Evolutionary conservation across 208 protist species (phyloP), one percentile per base, ranked within the genome.

Genomic region (Acanthamoeba polyphaga): DNA sequence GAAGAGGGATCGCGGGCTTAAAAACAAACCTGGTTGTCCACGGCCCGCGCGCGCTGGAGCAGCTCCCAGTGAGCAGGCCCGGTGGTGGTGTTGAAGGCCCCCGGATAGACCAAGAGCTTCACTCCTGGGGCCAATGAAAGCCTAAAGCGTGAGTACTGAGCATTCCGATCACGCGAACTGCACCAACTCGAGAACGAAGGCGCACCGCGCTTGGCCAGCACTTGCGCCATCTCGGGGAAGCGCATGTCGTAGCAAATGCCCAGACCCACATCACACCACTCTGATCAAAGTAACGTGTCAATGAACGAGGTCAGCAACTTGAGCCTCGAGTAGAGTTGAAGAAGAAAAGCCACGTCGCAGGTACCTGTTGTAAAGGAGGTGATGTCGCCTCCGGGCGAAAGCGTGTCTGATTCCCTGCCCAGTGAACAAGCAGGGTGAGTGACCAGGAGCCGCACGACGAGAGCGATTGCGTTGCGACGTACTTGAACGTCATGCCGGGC

Each of bases 201-300:
- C 29, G 19, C 49, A 91, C 93, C 96, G 29, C 85, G 32, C 60
- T 96, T 64, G 60, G 82, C 64, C 32, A 96, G 89, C 3, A 97
- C 7, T 34, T 95, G 97, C 12, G 98, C 98, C 27, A 99, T 95
- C 60, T 99, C 98, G 13, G 99, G 98, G 95, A 99, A 99, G 43
- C 99, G 97, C 51, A 99, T 99, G 95, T 99, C 99, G 97, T 99
- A 99, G 96, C 99, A 99, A 85, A 99, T 99, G 32, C 98, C 99
- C 32, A 99, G 95, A 58, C 99, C 99, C 87, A 99, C 97, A 51
- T 99, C 98, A 32, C 95, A 82, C 51, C 60, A 97, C 24, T 95
- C 95, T 95, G 95, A 29, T n/a, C 9, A 34, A 13, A 43, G 74
- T 12, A 15, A 82, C 3, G 27, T 89, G 1, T 1, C 46, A 49